These are phyloP conservation scores for Cryphonectria carpinicola DNA, from an alignment of 2,329 filamentous ascomycete genomes.

Conservation along the genomic window DNA sequence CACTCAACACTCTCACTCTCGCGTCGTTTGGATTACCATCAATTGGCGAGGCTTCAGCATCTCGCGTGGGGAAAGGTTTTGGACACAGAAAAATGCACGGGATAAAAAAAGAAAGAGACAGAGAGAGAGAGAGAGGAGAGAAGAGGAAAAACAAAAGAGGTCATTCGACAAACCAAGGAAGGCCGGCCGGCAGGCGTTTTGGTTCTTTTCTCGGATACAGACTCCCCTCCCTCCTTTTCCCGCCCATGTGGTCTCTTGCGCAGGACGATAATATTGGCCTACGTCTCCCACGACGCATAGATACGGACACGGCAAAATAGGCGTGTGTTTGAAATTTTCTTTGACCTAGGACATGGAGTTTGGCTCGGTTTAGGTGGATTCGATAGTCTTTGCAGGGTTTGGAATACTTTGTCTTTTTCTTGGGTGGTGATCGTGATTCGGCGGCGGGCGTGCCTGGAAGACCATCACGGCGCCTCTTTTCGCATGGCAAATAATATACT, in stretches of 20 bases:
- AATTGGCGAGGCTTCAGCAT: not conserved
- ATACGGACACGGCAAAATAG: not conserved
- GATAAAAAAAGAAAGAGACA: not conserved
- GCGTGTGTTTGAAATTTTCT: not conserved
- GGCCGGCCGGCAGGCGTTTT: conserved; percentile 8
- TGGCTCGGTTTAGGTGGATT: not conserved
- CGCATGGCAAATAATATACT: not conserved
- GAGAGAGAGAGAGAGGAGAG: not conserved
- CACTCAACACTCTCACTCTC: not conserved
- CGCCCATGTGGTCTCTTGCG: not conserved
- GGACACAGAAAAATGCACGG: conserved; percentile 9
- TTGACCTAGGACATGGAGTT: not conserved
- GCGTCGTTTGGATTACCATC: not conserved
- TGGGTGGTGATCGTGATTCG: not conserved
- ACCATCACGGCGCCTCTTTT: not conserved
- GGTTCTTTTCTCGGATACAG: conserved; percentile 1
- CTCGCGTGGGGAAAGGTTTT: not conserved
- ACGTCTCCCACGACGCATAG: not conserved
- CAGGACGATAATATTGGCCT: not conserved
- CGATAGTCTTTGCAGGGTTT: not conserved
- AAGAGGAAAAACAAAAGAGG: not conserved
- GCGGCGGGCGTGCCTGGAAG: not conserved
- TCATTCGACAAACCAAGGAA: conserved; percentile 9
- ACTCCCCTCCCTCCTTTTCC: not conserved
- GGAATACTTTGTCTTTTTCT: not conserved